Conservation (phyloP, 2,329 filamentous ascomycete species). For the Phaeophleospora eucalypticola region DNA sequence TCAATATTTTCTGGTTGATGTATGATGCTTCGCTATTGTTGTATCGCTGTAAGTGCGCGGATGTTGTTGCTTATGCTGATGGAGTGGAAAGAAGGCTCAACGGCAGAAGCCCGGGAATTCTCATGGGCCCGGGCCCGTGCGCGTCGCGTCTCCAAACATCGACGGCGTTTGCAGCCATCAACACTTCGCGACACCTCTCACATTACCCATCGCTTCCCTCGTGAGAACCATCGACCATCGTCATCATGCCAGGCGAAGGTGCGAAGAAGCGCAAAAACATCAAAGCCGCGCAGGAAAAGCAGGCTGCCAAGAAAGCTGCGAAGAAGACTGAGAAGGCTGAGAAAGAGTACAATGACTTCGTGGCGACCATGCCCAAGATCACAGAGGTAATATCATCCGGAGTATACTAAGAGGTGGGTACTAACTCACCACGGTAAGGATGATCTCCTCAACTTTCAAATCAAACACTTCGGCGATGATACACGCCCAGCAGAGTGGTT, state of each 20-base stretch:
- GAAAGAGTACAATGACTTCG: constrained; percentile 15
- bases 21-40: too few species aligned
- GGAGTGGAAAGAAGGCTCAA: too few species aligned
- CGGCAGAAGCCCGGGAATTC: too few species aligned
- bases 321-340: constrained; percentile 11
- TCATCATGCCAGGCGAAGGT: constrained; percentile 5
- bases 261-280: constrained; percentile 3
- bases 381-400: constrained; percentile 30
- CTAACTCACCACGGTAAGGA: constrained; percentile 34
- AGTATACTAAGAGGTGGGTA: constrained; percentile 25
- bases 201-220: too few species aligned
- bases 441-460: constrained; percentile 42
- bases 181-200: too few species aligned
- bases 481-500: constrained; percentile 33
- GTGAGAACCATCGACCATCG: too few species aligned
- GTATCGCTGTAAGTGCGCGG: too few species aligned
- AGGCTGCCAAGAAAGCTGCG: not conserved
- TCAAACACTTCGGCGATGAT: constrained; percentile 41
- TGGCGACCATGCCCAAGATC: constrained; percentile 20
- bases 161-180: too few species aligned
- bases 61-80: too few species aligned
- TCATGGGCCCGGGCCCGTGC: too few species aligned
- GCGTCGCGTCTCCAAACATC: too few species aligned
- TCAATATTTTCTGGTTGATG: too few species aligned
- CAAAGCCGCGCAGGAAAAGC: constrained; percentile 2